Evolutionary conservation across 2,329 filamentous ascomycete species (phyloP), one percentile per base, ranked within the genome.

Genomic region (Chrysoporthe deuterocubensis): DNA sequence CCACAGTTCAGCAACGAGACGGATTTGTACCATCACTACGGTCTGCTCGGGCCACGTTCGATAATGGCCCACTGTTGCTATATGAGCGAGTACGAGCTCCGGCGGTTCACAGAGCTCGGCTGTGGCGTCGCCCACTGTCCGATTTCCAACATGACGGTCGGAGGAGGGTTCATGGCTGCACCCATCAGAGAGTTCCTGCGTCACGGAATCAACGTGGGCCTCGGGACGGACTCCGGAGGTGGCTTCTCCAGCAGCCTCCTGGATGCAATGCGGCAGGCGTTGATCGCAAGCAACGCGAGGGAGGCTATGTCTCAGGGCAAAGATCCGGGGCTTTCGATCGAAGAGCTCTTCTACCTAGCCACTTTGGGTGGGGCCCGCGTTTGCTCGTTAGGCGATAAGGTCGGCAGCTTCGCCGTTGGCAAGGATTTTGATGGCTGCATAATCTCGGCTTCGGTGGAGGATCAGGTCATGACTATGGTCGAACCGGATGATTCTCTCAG

Each of bases 11-110:
- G 73, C 2, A 87, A 81, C 65, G 88, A 91, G 74, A 85, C 82
- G 0, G 87, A 89, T 64, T 78, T 91, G 3, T 91, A 91, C 72
- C 77, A 80, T 11, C 75, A 80, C 70, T 89, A 83, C 68, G 82
- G 82, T 0, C 76, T 92, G 4, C 79, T 92, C 6, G 84, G 78
- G 1, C 69, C 77, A 3, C 82, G 85, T 9, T 84, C 85, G 0
- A 89, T 92, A 66, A 82, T 92, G 0, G 90, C 89, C 0, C 90
- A 92, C 73, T 90, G 89, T 77, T 90, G 87, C 66, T 83, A 87
- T 73, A 85, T 90, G 77, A 82, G 79, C 5, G 82, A 86, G 2
- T 80, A 84, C 42, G 89, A 92, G 74, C 82, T 85, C 59, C 70
- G 76, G 0, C 78, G 79, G 5, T 71, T 91, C 1, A 71, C 76